Percentiles rank a stretch among this genome's conserved stretches.
These are phyloP conservation scores for Gynochthodes officinalis DNA, from an alignment of 257 asterid species.

Conservation along the genomic window DNA sequence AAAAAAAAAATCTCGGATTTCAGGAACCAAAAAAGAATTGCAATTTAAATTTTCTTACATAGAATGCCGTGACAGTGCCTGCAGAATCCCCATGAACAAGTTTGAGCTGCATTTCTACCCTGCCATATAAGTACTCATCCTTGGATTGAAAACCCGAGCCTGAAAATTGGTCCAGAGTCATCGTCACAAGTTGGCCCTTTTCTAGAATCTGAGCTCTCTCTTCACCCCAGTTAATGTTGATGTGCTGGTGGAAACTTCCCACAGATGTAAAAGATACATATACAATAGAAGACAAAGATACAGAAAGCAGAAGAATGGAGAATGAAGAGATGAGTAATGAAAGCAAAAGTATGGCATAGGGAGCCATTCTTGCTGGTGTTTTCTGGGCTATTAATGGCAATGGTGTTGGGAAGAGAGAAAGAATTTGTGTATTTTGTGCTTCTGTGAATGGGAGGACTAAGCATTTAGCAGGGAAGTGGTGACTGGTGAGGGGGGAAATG, in stretches of 20 bases:
- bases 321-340: constrained; percentile 10
- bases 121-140: constrained; percentile 25
- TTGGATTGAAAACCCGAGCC: constrained; percentile 37
- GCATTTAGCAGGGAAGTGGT: background rate
- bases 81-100: constrained; percentile 33
- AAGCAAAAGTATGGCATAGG: background rate
- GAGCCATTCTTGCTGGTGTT: background rate
- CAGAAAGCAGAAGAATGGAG: constrained; percentile 15
- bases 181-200: constrained; percentile 33
- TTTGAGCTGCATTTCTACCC: constrained; percentile 32
- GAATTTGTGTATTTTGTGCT: background rate
- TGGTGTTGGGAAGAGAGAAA: too few species aligned
- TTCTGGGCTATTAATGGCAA: background rate
- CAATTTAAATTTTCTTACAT: constrained; percentile 22
- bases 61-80: constrained; percentile 54
- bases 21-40: too few species aligned
- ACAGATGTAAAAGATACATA: constrained; percentile 23
- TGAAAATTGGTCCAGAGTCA: constrained; percentile 30
- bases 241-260: constrained; percentile 43
- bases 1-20: background rate
- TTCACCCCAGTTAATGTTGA: constrained; percentile 42
- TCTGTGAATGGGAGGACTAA: background rate
- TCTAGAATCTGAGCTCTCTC: constrained; percentile 45
- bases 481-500: background rate
- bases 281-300: constrained; percentile 19